Conservation (phyloP, 2,329 filamentous ascomycete species). For the Aspergillus arachidicola region DNA sequence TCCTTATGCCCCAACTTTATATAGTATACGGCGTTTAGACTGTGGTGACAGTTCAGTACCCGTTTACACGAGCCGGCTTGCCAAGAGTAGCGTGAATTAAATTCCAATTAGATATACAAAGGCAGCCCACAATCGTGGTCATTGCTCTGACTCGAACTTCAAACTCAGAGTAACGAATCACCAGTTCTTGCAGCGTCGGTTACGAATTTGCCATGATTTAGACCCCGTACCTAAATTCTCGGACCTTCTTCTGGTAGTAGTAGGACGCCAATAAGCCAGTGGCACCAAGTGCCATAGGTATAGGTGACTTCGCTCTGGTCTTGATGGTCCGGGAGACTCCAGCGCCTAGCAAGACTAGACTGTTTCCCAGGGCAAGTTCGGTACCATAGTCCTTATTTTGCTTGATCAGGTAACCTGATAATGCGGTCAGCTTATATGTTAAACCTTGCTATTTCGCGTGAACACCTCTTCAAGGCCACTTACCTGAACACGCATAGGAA, state of each 20-base stretch:
- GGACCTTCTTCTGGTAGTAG: not conserved
- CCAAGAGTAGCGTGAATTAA: not conserved
- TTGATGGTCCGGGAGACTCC: conserved; percentile 17
- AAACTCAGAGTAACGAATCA: not conserved
- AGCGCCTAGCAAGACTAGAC: conserved; percentile 18
- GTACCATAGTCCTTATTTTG: conserved; percentile 25
- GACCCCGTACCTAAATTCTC: not conserved
- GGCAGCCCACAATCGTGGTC: not conserved
- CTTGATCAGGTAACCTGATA: conserved; percentile 20
- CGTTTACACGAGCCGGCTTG: not conserved
- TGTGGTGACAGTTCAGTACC: not conserved
- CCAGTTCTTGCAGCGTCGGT: too few species aligned
- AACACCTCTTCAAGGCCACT: not conserved
- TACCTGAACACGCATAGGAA: conserved; percentile 22
- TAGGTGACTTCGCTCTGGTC: conserved; percentile 15
- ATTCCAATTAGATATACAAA: not conserved
- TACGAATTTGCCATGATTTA: not conserved
- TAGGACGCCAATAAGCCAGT: not conserved
- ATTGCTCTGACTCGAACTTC: not conserved
- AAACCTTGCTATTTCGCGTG: not conserved
- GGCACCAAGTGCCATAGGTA: conserved; percentile 18
- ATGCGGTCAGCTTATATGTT: not conserved
- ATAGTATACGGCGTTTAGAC: too few species aligned
- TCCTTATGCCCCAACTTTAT: too few species aligned
- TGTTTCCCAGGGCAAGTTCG: conserved; percentile 24